Conservation (phyloP, 2,329 filamentous ascomycete species). For the Incumbomyces lentus region DNA sequence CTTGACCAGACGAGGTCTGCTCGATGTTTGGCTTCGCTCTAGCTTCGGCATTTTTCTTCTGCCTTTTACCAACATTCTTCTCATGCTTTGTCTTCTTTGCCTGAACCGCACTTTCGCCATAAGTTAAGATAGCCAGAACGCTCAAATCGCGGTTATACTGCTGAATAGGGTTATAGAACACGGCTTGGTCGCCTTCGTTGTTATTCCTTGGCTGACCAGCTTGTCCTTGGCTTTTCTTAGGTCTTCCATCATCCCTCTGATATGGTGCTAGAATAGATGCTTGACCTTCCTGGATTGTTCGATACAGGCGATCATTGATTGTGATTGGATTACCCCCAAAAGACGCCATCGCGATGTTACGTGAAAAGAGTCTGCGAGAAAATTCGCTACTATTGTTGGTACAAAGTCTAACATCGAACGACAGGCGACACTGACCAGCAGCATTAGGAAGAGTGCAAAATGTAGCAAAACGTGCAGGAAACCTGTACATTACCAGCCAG, state of each 20-base stretch:
- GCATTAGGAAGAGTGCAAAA: not conserved
- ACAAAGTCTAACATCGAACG: not conserved
- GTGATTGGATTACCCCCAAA: constrained; percentile 20
- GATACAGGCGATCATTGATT: constrained; percentile 45
- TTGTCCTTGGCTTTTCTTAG: constrained; percentile 29
- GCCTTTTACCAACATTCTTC: constrained; percentile 26
- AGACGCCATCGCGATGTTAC: not conserved
- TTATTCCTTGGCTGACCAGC: constrained; percentile 33
- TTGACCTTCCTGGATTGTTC: constrained; percentile 55
- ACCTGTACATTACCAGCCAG: not conserved
- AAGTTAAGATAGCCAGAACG: constrained; percentile 81
- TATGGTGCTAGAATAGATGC: constrained; percentile 56
- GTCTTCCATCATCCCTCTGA: constrained; percentile 32
- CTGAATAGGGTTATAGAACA: constrained; percentile 98
- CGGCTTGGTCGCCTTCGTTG: constrained; percentile 57
- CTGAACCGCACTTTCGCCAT: constrained; percentile 57
- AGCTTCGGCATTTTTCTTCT: constrained; percentile 17
- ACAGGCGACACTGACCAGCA: not conserved
- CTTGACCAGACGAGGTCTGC: not conserved
- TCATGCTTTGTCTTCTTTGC: constrained; percentile 43
- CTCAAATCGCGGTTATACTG: constrained; percentile 97
- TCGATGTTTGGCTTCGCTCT: not conserved
- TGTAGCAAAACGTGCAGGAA: not conserved
- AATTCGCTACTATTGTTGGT: not conserved
- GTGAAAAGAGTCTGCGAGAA: not conserved